Base-by-base conservation (phyloP, 345 rosid species). In the Aurinia saxatilis region DNA sequence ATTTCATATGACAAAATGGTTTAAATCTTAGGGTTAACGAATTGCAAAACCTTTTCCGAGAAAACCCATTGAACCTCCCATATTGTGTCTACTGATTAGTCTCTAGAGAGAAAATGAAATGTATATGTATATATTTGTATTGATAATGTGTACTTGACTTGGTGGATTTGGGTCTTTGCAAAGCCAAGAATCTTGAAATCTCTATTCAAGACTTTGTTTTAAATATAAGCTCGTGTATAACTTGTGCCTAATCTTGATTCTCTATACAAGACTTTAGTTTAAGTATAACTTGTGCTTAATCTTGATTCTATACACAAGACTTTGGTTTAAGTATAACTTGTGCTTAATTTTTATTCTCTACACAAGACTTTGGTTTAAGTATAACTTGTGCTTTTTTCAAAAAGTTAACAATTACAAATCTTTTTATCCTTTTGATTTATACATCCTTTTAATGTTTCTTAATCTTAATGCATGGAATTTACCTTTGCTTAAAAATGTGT, bases 21-120 rank as follows among this genome's bases (percentile, higher is more conserved):
- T n/a, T 27, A 2, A 27, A 5, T 2, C 6, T 3, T 27, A 5
- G 6, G 30, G 31, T 15, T 33, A 21, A 4, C 50, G 21, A 58
- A 44, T 60, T 52, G 41, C 49, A 68, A 34, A 50, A 86, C 87
- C 92, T 80, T 69, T 82, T 59, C 87, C 87, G 77, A 85, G 56
- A 72, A 65, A 68, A 50, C 89, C 78, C 89, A 76, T 71, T 42
- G 68, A 13, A 73, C 66, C 66, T 13, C 95, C 92, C 95, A 90
- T 84, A 34, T 75, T 74, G 66, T 27, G 30, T n/a, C 15, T 54
- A 44, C 5, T 17, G 35, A 21, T 60, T 51, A 13, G 18, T 49
- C 19, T 58, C 41, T 33, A 40, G 37, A 34, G 15, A 13, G 30
- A 11, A 44, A 35, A 6, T 19, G 33, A n/a, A n/a, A n/a, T n/a